Evolutionary conservation across 2,329 filamentous ascomycete genomes (phyloP).

Genomic region (Microsporum audouinii): DNA sequence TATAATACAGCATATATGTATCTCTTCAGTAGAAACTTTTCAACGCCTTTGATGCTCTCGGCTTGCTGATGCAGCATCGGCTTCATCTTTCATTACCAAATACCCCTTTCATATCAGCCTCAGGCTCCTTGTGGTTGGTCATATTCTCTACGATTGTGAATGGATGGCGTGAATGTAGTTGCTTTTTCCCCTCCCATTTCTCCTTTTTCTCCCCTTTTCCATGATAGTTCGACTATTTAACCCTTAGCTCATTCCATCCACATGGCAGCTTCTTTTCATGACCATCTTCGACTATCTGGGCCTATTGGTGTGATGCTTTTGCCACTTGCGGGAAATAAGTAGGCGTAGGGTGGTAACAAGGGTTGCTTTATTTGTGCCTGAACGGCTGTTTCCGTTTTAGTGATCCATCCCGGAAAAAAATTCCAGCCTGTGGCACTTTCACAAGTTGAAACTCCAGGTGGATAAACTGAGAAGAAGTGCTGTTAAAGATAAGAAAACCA

Average conservation of each 20-base stretch:
- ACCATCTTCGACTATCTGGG: background rate
- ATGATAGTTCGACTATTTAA: background rate
- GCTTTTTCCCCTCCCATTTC: background rate
- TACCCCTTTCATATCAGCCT: too few relatives aligned
- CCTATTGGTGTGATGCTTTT: background rate
- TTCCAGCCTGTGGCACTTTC: background rate
- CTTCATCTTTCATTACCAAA: too few relatives aligned
- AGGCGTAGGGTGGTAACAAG: background rate
- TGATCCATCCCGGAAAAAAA: background rate
- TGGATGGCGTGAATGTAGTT: background rate
- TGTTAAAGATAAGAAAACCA: too few relatives aligned
- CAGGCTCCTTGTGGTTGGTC: too few relatives aligned
- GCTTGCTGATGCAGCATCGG: too few relatives aligned
- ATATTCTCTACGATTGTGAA: background rate
- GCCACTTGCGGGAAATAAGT: background rate
- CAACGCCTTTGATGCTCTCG: too few relatives aligned
- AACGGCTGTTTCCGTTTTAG: background rate
- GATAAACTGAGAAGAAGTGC: background rate
- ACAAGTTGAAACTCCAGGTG: background rate
- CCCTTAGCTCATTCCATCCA: background rate
- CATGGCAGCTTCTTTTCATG: background rate
- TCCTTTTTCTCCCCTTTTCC: background rate
- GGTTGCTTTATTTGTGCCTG: background rate
- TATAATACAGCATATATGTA: background rate
- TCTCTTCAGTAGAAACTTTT: too few relatives aligned